Percentiles rank a stretch among this genome's conserved stretches.
Evolutionary conservation across 2,329 filamentous ascomycete genomes (phyloP).

Genomic region (Dactylella cylindrospora): DNA sequence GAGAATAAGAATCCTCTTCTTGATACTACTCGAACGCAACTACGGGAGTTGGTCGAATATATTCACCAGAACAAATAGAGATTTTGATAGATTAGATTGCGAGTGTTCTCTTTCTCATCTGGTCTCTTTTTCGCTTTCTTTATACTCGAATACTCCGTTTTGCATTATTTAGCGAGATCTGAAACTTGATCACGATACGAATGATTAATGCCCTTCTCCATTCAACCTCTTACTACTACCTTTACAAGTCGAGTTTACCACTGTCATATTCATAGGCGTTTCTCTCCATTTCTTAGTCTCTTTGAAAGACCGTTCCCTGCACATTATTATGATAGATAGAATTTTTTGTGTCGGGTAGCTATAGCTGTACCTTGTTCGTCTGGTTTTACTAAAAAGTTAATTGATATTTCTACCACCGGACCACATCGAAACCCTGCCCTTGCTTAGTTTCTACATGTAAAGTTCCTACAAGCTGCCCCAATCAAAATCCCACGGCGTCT

Average conservation of each 20-base stretch:
- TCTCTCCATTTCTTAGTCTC: too few relatives aligned
- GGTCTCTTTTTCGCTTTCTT: too few relatives aligned
- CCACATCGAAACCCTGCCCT: not conserved
- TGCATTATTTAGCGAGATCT: too few relatives aligned
- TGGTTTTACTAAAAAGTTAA: not conserved
- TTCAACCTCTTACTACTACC: too few relatives aligned
- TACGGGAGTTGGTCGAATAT: constrained; percentile 65
- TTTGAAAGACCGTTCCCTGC: too few relatives aligned
- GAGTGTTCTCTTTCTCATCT: constrained; percentile 3
- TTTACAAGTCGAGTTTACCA: too few relatives aligned
- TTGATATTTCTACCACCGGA: too few relatives aligned
- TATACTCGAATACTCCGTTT: too few relatives aligned
- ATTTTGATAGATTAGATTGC: constrained; percentile 7
- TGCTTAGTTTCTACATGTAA: too few relatives aligned
- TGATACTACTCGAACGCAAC: constrained; percentile 66
- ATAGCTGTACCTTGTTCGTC: not conserved
- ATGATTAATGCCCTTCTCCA: not conserved
- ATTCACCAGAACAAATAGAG: constrained; percentile 51
- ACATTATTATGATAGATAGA: not conserved
- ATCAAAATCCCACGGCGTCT: constrained; percentile 40
- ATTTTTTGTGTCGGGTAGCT: not conserved
- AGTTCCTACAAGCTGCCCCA: constrained; percentile 34
- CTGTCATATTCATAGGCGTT: constrained; percentile 34
- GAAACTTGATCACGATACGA: too few relatives aligned
- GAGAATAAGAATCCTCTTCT: constrained; percentile 62